Percentiles rank a stretch among this genome's conserved stretches.
Evolutionary conservation across 108 stramenopile species (phyloP).

Genomic region (Mediolabrus comicus): DNA sequence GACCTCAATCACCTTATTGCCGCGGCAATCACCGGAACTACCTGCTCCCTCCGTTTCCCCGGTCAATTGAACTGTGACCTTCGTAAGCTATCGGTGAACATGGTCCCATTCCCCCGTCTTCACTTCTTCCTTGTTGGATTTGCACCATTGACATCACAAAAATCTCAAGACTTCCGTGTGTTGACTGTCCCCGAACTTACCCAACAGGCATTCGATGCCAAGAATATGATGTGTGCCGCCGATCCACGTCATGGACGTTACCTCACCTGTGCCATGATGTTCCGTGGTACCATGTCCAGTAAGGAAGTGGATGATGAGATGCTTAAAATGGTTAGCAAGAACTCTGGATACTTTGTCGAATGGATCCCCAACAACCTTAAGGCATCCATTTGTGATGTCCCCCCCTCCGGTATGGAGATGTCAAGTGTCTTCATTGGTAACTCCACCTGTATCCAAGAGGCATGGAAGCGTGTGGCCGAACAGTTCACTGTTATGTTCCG

Average conservation of each 20-base stretch:
- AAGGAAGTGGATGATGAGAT: slow-evolving; percentile 86
- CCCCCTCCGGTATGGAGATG: slow-evolving; percentile 76
- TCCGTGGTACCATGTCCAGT: slow-evolving; percentile 68
- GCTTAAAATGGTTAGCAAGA: slow-evolving; percentile 90
- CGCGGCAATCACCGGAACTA: slow-evolving; percentile 72
- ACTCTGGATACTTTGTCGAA: slow-evolving; percentile 86
- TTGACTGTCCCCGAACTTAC: slow-evolving; percentile 77
- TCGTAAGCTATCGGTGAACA: slow-evolving; percentile 80
- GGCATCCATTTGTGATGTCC: slow-evolving; percentile 88
- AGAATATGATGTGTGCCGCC: slow-evolving; percentile 83
- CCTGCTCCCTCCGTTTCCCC: slow-evolving; percentile 84
- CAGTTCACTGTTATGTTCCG: slow-evolving; percentile 90
- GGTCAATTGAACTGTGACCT: slow-evolving; percentile 82
- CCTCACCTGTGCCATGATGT: slow-evolving; percentile 73
- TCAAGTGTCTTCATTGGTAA: slow-evolving; percentile 77
- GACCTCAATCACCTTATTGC: slow-evolving; percentile 83
- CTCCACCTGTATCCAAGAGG: slow-evolving; percentile 79
- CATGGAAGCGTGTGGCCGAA: slow-evolving; percentile 82
- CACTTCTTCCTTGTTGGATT: slow-evolving; percentile 86
- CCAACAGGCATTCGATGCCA: slow-evolving; percentile 75
- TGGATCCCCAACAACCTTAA: slow-evolving; percentile 93
- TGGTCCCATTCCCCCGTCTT: slow-evolving; percentile 83
- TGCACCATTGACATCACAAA: slow-evolving; percentile 58
- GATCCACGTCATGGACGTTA: slow-evolving; percentile 77
- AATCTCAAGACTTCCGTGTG: slow-evolving; percentile 71